Base-by-base conservation (phyloP, 139 green algal genomes). In the Zygnema cylindricum region DNA sequence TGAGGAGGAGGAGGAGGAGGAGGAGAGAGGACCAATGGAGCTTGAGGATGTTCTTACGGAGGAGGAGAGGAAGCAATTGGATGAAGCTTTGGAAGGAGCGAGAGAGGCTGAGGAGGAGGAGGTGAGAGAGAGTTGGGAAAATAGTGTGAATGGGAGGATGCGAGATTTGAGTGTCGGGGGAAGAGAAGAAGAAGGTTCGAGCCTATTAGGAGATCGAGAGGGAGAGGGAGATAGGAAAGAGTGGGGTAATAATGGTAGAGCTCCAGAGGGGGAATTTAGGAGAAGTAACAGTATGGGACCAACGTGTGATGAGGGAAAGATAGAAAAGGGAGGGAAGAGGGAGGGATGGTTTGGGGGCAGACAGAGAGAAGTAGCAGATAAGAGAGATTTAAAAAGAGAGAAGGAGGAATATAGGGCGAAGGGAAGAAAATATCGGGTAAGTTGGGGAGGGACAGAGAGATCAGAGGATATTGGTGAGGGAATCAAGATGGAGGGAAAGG, bases 1-100 rank as follows among this genome's bases (percentile, higher is more conserved):
- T 36, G 85, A 90, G 85, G 73, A 57, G 16, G 76, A 16, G 38
- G 76, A 88, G 30, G 82, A 43, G 22, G 71, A 88, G 30, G 38
- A 49, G n/a, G 82, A 84, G n/a, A 73, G 69, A 7, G 7, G 7
- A 25, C 49, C 7, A 63, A 63, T 63, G 49, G 49, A 63, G 49
- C 16, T 63, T 7, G 49, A 63, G 49, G 49, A 63, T 16, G 16
- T 63, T 63, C 16, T 63, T 7, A 63, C 49, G 16, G 49, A 63
- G 49, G 49, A 63, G 7, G 49, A 63, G 49, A 63, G 49, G 49
- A 63, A 16, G 49, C 49, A 63, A 16, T 16, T 63, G 49, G 49
- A 63, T 7, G 49, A 63, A 25, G 49, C 49, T 63, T 63, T 63
- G 49, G 49, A 7, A 16, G 49, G 16, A 63, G 49, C 7, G 71